Conservation (phyloP, 164 flowering plant genomes). For the Macadamia integrifolia region DNA sequence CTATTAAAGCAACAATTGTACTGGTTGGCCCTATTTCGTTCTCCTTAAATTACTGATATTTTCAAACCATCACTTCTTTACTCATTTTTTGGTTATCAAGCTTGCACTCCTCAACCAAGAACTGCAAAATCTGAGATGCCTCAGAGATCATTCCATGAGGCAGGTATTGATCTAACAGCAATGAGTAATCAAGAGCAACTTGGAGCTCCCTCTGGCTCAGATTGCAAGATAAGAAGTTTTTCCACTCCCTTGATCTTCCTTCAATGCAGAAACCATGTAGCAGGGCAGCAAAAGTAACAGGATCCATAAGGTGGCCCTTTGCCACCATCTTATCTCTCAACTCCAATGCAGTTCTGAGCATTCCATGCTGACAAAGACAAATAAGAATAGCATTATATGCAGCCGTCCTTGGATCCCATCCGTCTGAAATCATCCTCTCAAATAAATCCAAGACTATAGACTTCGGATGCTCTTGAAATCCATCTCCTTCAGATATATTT, state of each 20-base stretch:
- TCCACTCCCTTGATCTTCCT: slow-evolving; percentile 62
- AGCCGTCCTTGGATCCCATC: slow-evolving; percentile 43
- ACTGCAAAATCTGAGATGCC: slow-evolving; percentile 47
- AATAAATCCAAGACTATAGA: slow-evolving; percentile 38
- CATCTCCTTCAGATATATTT: slow-evolving; percentile 18
- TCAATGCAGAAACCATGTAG: slow-evolving; percentile 58
- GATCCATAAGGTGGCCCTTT: slow-evolving; percentile 41
- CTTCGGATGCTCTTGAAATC: slow-evolving; percentile 18
- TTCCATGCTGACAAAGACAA: slow-evolving; percentile 57
- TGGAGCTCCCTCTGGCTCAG: slow-evolving; percentile 39
- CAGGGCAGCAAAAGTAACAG: slow-evolving; percentile 55
- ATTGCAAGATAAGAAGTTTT: slow-evolving; percentile 29
- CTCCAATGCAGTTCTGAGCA: slow-evolving; percentile 51
- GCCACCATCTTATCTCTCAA: slow-evolving; percentile 39
- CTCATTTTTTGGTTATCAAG: slow-evolving; percentile 13
- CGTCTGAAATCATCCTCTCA: slow-evolving; percentile 48
- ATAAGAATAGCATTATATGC: slow-evolving; percentile 51
- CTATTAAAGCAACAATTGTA: no score
- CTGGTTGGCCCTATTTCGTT: no score
- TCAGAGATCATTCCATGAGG: slow-evolving; percentile 33
- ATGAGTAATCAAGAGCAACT: slow-evolving; percentile 47
- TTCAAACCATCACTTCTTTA: slow-evolving; percentile 7
- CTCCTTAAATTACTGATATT: slow-evolving; percentile 13
- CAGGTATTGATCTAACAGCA: slow-evolving; percentile 35
- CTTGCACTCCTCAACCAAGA: slow-evolving; percentile 30